Percentiles rank a stretch among this genome's conserved stretches.
Evolutionary conservation across 1,139 yeast species (phyloP).

Genomic region (Pichia sp.): DNA sequence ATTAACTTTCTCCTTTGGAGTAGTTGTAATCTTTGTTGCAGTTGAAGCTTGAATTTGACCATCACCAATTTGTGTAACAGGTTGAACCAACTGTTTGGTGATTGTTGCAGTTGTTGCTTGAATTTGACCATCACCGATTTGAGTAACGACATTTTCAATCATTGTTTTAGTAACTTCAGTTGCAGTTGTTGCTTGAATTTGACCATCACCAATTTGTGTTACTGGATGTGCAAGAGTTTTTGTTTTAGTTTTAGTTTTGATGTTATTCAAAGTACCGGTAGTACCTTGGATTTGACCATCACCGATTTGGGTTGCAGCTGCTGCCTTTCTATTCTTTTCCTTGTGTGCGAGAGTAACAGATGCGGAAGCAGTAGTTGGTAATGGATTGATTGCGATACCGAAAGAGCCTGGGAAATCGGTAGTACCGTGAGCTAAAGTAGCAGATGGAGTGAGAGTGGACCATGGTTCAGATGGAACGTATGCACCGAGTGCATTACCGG

Average conservation of each 20-base stretch:
- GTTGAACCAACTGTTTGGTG: conserved; percentile 18
- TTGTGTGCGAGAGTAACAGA: conserved; percentile 26
- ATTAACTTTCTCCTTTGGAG: conserved; percentile 27
- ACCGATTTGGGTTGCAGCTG: conserved; percentile 27
- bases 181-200: conserved; percentile 34
- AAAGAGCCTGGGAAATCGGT: conserved; percentile 56
- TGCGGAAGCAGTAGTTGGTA: conserved; percentile 33
- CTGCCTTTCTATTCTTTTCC: conserved; percentile 25
- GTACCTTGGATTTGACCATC: conserved; percentile 36
- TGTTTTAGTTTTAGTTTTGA: conserved; percentile 33
- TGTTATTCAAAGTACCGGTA: conserved; percentile 24
- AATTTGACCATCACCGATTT: conserved; percentile 39
- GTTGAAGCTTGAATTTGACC: conserved; percentile 39
- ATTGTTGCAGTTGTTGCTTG: conserved; percentile 32
- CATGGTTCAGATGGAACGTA: conserved; percentile 65
- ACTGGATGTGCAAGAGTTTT: conserved; percentile 25
- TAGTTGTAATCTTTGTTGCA: conserved; percentile 30
- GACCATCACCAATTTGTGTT: conserved; percentile 38
- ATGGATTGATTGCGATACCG: conserved; percentile 63
- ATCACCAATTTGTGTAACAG: conserved; percentile 37
- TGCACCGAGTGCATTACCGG: conserved; percentile 52
- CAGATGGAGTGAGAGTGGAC: conserved; percentile 62
- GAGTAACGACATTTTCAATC: conserved; percentile 16
- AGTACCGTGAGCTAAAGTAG: conserved; percentile 49
- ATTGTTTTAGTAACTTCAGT: conserved; percentile 5